phyloP scores from a whole-genome alignment of 495 filamentous ascomycete genomes.

The Podospora tetraspora region DNA sequence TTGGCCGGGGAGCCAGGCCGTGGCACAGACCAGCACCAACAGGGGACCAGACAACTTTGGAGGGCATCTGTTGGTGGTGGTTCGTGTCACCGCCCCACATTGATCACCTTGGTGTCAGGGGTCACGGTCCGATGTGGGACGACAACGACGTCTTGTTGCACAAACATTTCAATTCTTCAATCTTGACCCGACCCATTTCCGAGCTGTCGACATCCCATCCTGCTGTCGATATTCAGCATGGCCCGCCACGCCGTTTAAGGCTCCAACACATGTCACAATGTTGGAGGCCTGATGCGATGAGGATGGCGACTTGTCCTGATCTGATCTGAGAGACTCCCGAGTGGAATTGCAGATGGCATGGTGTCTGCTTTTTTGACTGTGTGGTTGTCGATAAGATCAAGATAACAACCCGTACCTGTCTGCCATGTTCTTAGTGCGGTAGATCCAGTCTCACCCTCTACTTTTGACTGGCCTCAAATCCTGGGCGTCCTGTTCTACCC shows the following conservation, averaged over 20 bases:
- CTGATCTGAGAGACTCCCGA: too few relatives aligned
- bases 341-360: too few relatives aligned
- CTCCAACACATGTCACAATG: background rate
- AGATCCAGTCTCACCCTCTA: too few relatives aligned
- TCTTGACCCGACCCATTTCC: background rate
- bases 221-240: background rate
- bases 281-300: background rate
- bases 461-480: too few relatives aligned
- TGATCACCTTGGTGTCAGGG: background rate
- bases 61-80: background rate
- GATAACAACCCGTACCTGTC: too few relatives aligned
- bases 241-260: background rate
- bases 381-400: too few relatives aligned
- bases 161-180: background rate
- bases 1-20: background rate
- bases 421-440: too few relatives aligned
- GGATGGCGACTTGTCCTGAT: background rate
- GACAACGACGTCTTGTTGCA: background rate
- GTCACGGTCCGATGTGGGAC: background rate
- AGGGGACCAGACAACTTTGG: rapidly evolving
- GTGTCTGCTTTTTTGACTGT: too few relatives aligned
- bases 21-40: background rate
- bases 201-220: background rate
- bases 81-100: background rate
- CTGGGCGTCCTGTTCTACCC: too few relatives aligned